Base-by-base conservation (phyloP, 2,329 filamentous ascomycete species). In the Meredithiella fracta region DNA sequence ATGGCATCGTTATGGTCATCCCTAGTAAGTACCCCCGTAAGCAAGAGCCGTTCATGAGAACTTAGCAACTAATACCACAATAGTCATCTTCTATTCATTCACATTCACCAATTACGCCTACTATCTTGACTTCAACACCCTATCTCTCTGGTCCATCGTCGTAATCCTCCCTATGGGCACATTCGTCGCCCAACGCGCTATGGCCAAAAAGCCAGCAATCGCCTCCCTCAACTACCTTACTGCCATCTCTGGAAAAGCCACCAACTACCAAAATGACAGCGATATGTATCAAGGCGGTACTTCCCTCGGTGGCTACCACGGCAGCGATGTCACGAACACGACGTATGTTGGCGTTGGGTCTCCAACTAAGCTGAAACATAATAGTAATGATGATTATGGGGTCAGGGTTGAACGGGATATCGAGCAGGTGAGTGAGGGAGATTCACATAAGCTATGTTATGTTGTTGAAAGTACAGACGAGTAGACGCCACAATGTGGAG, bases 1-100 rank as follows among this genome's bases (percentile, higher is more conserved):
- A 79, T 38, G 76, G 75, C 9, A 60, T 77, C 1, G 66, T 80
- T 55, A 79, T 79, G 77, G 60, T 77, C 15, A 63, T 77, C 8
- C 76, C 76, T n/a, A 72, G 76, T 78, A 64, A 50, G 68, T 64
- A 15, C 26, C 15, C 3, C 9, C 9, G 22, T 22, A 20, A 5
- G n/a, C n/a, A n/a, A 51, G 23, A 25, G 14, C n/a, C 22, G 11
- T 51, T 25, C 26, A 15, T 51, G 23, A 29, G 2, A n/a, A 14
- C 22, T 25, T 26, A 26, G 1, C n/a, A 8, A 14, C 14, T 14
- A 2, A 9, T 29, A 25, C n/a, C 29, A 78, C 75, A 5, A 34
- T 11, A 34, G 29, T 72, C 56, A 61, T 78, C 56, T 78, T 79
- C 59, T 68, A 73, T 1, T 69, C 67, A 3, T 64, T 79, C 2